Evolutionary conservation across 2,329 filamentous ascomycete species (phyloP).

Genomic region (Fusarium sororula): DNA sequence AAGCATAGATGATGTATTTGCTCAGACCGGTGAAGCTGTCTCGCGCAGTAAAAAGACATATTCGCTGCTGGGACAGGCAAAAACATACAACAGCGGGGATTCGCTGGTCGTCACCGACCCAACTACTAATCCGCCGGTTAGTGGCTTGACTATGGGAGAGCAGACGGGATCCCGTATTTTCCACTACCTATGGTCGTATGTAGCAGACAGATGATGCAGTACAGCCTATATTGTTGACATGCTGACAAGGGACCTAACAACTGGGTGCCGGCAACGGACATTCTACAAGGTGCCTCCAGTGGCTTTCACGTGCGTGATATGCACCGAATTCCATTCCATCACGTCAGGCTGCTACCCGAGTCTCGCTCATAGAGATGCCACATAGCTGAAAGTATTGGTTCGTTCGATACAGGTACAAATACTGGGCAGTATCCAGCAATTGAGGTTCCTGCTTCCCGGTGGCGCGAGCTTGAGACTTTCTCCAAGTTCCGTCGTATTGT

Average conservation of each 20-base stretch:
- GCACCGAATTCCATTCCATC: too few species aligned
- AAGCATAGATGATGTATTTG: not conserved
- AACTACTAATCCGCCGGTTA: not conserved
- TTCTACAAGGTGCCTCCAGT: too few species aligned
- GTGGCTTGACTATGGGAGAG: not conserved
- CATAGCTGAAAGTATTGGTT: not conserved
- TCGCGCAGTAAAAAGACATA: fast-evolving
- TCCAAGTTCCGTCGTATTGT: not conserved
- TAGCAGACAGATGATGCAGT: fast-evolving
- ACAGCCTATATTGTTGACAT: fast-evolving
- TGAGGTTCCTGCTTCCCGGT: not conserved
- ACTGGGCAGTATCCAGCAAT: fast-evolving
- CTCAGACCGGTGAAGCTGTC: not conserved
- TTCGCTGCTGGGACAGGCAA: fast-evolving
- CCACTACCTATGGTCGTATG: not conserved
- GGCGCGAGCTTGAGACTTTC: not conserved
- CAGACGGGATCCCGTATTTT: not conserved
- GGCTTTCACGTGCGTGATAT: too few species aligned
- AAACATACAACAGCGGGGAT: not conserved
- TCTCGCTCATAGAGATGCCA: not conserved
- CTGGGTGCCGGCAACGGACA: too few species aligned
- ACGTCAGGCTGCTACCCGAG: not conserved
- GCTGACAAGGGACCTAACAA: too few species aligned
- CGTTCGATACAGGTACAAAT: not conserved
- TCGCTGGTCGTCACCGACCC: not conserved